Percentiles rank a stretch among this genome's conserved stretches.
Evolutionary conservation across 1,284 basidiomycete species (phyloP).

Genomic region (Ceratobasidium sp.): DNA sequence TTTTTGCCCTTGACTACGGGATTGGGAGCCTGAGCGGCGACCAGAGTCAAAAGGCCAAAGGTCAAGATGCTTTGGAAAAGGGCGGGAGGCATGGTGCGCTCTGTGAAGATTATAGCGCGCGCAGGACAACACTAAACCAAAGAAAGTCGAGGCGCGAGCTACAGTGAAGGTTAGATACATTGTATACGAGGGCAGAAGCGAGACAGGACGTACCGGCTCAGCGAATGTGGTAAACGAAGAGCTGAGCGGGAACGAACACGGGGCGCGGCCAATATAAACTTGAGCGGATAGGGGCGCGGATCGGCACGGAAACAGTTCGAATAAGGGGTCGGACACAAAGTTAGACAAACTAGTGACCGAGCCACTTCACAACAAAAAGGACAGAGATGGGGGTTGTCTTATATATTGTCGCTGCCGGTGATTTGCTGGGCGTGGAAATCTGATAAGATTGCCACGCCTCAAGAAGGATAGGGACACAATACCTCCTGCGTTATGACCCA

Average conservation of each 20-base stretch:
- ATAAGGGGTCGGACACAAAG: too few species aligned
- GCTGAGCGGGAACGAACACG: too few species aligned
- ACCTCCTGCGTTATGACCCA: too few species aligned
- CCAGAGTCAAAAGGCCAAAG: background rate
- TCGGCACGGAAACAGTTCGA: too few species aligned
- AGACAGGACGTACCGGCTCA: too few species aligned
- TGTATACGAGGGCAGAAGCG: background rate
- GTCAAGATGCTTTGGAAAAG: background rate
- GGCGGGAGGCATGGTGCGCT: background rate
- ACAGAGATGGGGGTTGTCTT: background rate
- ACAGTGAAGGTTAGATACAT: background rate
- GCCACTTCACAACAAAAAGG: too few species aligned
- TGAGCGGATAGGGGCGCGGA: too few species aligned
- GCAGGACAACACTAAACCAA: background rate
- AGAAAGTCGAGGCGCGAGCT: background rate
- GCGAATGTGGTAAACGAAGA: too few species aligned
- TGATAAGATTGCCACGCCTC: slow-evolving; percentile 11
- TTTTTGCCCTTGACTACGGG: slow-evolving; percentile 9
- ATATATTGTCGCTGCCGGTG: too few species aligned
- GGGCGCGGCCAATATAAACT: too few species aligned
- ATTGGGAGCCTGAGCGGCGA: background rate
- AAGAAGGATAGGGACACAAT: background rate
- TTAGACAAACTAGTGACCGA: too few species aligned
- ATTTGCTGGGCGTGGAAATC: background rate
- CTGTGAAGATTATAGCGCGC: background rate